These are phyloP conservation scores for Evernia prunastri DNA, from an alignment of 495 filamentous ascomycete species.

Conservation along the genomic window DNA sequence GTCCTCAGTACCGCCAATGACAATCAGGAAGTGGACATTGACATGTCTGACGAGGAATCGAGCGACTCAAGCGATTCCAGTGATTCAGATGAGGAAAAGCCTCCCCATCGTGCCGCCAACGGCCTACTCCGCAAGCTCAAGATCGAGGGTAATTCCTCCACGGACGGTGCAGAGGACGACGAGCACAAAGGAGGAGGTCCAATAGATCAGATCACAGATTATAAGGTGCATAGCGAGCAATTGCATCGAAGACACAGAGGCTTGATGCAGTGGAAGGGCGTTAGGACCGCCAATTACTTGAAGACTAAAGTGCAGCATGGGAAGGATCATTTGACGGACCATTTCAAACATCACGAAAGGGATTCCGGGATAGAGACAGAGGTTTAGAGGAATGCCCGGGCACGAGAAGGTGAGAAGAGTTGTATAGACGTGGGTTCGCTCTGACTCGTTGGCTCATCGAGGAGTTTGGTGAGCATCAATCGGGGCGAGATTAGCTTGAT, in stretches of 20 bases:
- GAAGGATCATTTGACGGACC: constrained; percentile 29
- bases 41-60: constrained; percentile 21
- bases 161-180: constrained; percentile 9
- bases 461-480: too few species aligned
- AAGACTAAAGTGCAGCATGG: constrained; percentile 35
- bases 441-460: too few species aligned
- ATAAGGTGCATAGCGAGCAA: constrained; percentile 36
- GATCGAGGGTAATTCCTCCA: constrained; percentile 4
- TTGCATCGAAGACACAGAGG: constrained; percentile 39
- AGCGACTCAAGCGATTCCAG: constrained; percentile 20
- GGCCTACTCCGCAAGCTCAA: constrained; percentile 6
- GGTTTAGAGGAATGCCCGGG: constrained; percentile 23
- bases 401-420: neutral
- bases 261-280: constrained; percentile 44
- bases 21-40: constrained; percentile 23
- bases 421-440: neutral
- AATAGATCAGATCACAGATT: constrained; percentile 36
- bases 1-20: constrained; percentile 56
- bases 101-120: constrained; percentile 17
- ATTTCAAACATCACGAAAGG: constrained; percentile 35
- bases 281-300: constrained; percentile 37
- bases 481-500: too few species aligned
- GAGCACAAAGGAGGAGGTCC: constrained; percentile 25
- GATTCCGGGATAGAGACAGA: constrained; percentile 41
- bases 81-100: constrained; percentile 16